Evolutionary conservation across 352 stramenopile genomes (phyloP).

Genomic region (Pelagophyceae sp.): DNA sequence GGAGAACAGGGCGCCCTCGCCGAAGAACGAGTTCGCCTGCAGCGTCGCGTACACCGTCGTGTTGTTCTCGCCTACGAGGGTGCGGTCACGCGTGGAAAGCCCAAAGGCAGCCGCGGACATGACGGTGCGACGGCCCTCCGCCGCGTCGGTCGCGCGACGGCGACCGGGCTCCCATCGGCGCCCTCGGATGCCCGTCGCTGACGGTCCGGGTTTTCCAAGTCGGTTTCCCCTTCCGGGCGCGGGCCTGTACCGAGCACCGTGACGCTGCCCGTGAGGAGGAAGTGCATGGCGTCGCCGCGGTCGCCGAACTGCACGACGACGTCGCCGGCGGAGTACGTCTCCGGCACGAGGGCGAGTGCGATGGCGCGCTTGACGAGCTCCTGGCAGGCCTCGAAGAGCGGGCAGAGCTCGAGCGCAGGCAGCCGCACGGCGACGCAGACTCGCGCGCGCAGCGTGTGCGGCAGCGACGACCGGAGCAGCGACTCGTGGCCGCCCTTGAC

Average conservation of each 20-base stretch:
- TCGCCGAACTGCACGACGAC: slow-evolving; percentile 45
- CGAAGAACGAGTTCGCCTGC: slow-evolving; percentile 41
- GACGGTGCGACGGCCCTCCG: no score
- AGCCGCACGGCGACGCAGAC: slow-evolving; percentile 34
- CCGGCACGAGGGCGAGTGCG: slow-evolving; percentile 37
- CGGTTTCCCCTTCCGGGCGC: no score
- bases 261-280: slow-evolving; percentile 40
- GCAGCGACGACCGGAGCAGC: slow-evolving; percentile 23
- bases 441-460: slow-evolving; percentile 40
- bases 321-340: slow-evolving; percentile 41
- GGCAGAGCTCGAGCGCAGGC: slow-evolving; percentile 37
- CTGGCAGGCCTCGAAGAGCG: slow-evolving; percentile 48
- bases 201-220: no score
- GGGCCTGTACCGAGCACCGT: slow-evolving; percentile 39
- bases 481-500: not conserved
- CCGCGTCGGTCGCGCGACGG: no score
- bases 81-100: no score
- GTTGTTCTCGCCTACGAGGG: slow-evolving; percentile 33
- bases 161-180: no score
- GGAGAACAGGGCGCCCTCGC: slow-evolving; percentile 38
- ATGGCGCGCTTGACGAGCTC: slow-evolving; percentile 44
- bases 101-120: no score
- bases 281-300: slow-evolving; percentile 39
- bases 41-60: slow-evolving; percentile 46
- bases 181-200: no score